Evolutionary conservation across 345 rosid genomes (phyloP), one percentile per base, ranked within the genome.

Genomic region (Aurinia saxatilis): DNA sequence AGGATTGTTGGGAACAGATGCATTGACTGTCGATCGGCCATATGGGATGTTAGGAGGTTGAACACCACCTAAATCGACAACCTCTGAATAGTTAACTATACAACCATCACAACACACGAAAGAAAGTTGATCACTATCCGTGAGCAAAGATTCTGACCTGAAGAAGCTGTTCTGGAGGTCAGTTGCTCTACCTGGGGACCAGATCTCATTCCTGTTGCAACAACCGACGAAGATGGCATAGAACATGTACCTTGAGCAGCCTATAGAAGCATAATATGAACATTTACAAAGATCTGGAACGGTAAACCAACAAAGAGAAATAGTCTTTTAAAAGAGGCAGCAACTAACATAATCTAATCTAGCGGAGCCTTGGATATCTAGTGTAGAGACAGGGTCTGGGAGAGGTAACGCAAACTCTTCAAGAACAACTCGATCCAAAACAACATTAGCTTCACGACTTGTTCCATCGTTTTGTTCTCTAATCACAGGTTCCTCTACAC

Each of bases 31-130:
- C 30, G 45, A 35, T 52, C 27, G 19, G 10, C n/a, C 6, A 34
- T 46, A 4, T 25, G 48, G 56, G 48, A 55, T 27, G 70, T 27
- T 66, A 56, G 71, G 56, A 66, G 49, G 18, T 21, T 65, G 47
- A 55, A 34, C 60, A 63, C 30, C 39, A 50, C 49, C 49, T 50
- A 5, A 39, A 27, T 17, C 2, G n/a, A 29, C 30, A 37, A 10
- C 12, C 17, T 6, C 45, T 2, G 27, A 49, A 27, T 37, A 27
- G 48, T 62, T 49, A 49, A 16, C 27, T 35, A 59, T 23, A 39
- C 25, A 41, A 16, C 25, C 17, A 57, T 17, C 27, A 44, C 15
- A 38, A 29, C n/a, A 38, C n/a, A 12, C 1, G 8, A 38, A 29
- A 38, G 21, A 15, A 56, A 29, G 18, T 0, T 8, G 5, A 46